Conservation (phyloP, 495 filamentous ascomycete genomes). For the Amphirosellinia nigrospora region DNA sequence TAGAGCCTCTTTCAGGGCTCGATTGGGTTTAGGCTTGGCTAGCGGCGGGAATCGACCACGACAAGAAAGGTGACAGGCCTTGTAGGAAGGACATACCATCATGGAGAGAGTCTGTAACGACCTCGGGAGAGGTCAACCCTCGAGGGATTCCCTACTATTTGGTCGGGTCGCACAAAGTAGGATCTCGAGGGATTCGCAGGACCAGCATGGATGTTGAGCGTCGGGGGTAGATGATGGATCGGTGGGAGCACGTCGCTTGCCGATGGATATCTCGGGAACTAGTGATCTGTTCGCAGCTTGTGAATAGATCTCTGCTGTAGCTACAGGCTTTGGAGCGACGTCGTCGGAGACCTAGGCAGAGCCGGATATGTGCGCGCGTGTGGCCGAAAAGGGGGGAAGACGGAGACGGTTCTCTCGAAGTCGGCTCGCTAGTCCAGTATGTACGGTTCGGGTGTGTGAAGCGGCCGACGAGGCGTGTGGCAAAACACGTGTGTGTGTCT, state of each 20-base stretch:
- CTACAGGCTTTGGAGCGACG: background rate
- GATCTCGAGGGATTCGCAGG: slow-evolving; percentile 36
- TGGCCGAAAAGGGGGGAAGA: slow-evolving; percentile 5
- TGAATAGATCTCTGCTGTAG: background rate
- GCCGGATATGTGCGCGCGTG: background rate
- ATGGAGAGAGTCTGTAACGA: slow-evolving; percentile 40
- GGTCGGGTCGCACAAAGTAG: slow-evolving; percentile 41
- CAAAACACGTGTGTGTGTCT: background rate
- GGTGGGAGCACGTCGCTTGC: slow-evolving; percentile 18
- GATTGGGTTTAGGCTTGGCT: slow-evolving; percentile 4
- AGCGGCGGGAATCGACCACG: slow-evolving; percentile 12
- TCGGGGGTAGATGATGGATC: slow-evolving; percentile 26
- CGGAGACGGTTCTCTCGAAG: background rate
- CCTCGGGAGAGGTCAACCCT: slow-evolving; percentile 48
- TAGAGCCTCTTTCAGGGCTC: slow-evolving; percentile 18
- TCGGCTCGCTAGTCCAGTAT: slow-evolving; percentile 13
- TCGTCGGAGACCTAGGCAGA: background rate
- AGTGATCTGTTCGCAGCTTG: background rate
- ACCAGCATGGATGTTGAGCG: slow-evolving; percentile 46
- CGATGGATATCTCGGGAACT: background rate
- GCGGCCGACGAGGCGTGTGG: slow-evolving; percentile 2
- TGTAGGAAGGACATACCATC: slow-evolving; percentile 40
- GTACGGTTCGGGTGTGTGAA: background rate
- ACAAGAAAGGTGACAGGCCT: slow-evolving; percentile 8
- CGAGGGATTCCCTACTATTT: slow-evolving; percentile 40